Evolutionary conservation across 2,329 filamentous ascomycete genomes (phyloP).

Genomic region (Penicillium hesseltinei): DNA sequence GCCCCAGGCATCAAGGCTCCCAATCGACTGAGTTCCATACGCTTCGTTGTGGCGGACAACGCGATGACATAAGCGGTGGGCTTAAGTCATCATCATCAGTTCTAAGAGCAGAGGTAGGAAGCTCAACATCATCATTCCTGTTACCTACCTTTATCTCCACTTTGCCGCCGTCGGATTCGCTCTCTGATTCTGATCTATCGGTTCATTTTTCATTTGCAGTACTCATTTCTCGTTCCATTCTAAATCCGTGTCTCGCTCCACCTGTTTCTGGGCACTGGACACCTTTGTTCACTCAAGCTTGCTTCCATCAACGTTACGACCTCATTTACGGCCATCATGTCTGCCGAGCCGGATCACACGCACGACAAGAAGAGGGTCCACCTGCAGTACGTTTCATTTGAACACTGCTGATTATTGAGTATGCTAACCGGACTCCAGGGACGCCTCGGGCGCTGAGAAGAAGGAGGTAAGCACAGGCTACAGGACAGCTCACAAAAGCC

Average conservation of each 20-base stretch:
- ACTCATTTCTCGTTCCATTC: slow-evolving; percentile 16
- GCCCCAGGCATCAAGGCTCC: slow-evolving; percentile 18
- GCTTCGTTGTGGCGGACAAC: slow-evolving; percentile 36
- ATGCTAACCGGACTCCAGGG: slow-evolving; percentile 58
- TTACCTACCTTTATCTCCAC: slow-evolving; percentile 18
- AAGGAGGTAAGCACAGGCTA: slow-evolving; percentile 62
- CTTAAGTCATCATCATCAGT: slow-evolving; percentile 39
- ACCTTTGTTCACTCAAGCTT: slow-evolving; percentile 27
- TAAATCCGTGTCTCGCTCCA: slow-evolving; percentile 13
- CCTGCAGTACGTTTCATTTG: slow-evolving; percentile 62
- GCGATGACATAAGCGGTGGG: slow-evolving; percentile 24
- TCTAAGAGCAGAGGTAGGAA: slow-evolving; percentile 16
- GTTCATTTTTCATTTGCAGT: slow-evolving; percentile 11
- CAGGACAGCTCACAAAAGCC: slow-evolving; percentile 39
- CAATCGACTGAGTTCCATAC: slow-evolving; percentile 39
- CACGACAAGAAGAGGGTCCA: slow-evolving; percentile 80
- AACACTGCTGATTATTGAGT: slow-evolving; percentile 14
- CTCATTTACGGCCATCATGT: slow-evolving; percentile 58
- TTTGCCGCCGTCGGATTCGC: slow-evolving; percentile 18
- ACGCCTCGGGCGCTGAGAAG: slow-evolving; percentile 82
- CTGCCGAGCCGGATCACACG: slow-evolving; percentile 61
- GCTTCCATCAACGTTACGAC: slow-evolving; percentile 23
- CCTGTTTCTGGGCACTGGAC: slow-evolving; percentile 14
- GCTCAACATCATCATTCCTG: slow-evolving; percentile 26
- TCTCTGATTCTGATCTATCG: slow-evolving; percentile 17